A percentile compares a stretch with the other conserved stretches of the same genome.
These are phyloP conservation scores for Pseudocercospora fuligena DNA, from an alignment of 2,329 filamentous ascomycete species.

Conservation along the genomic window DNA sequence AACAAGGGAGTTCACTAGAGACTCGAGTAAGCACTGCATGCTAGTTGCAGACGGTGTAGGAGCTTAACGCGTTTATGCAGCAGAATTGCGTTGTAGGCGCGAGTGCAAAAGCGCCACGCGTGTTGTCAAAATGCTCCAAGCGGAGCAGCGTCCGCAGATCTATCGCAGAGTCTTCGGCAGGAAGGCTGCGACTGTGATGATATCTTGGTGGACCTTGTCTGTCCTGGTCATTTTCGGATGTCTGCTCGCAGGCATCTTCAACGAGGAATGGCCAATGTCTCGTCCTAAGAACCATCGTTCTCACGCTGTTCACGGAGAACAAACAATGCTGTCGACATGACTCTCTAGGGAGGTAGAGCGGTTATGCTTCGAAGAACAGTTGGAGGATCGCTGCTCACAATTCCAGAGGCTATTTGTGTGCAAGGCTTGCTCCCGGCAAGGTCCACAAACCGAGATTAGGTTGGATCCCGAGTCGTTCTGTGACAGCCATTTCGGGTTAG, in stretches of 20 bases:
- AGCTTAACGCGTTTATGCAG: neutral
- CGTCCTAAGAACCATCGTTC: no score
- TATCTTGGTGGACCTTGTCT: no score
- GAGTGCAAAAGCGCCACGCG: neutral
- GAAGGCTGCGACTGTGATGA: no score
- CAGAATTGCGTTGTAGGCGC: neutral
- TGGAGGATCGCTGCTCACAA: neutral
- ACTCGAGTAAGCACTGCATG: conserved; percentile 1
- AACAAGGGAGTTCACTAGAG: neutral
- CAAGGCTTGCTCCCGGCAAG: neutral
- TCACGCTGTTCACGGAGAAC: no score
- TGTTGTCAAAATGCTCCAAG: neutral
- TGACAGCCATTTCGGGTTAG: neutral
- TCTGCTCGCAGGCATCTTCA: no score
- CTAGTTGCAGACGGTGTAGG: neutral
- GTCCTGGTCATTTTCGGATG: no score
- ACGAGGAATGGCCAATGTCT: no score
- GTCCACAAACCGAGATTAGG: conserved; percentile 4
- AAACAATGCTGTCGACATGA: no score
- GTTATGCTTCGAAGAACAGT: neutral
- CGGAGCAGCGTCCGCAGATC: no score
- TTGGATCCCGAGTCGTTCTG: neutral
- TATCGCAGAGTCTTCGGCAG: no score
- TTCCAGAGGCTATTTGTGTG: neutral
- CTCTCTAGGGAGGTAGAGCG: no score